Base-by-base conservation (phyloP, 768 basidiomycete species). In the Lentinula guzmanii region DNA sequence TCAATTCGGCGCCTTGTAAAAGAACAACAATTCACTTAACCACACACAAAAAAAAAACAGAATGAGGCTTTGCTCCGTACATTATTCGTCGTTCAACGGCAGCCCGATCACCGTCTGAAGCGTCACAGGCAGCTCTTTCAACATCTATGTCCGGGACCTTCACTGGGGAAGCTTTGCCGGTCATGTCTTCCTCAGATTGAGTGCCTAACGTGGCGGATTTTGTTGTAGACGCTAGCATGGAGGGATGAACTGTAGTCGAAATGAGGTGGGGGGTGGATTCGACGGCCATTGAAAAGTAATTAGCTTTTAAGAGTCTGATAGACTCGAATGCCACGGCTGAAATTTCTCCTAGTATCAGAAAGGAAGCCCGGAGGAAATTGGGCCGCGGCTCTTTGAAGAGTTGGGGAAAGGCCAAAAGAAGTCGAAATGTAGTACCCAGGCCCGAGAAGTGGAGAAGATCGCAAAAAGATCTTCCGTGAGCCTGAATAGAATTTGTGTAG, bases 1-100 rank as follows among this genome's bases (percentile, higher is more conserved):
- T 77, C 75, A 48, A 77, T 64, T 34, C 59, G 66, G 37, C 72
- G 70, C 63, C 76, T 77, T 15, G 15, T 28, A 35, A 5, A 48
- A 5, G n/a, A n/a, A n/a, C n/a, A 31, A 11, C 16, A 39, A 24
- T 8, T 24, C 5, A 4, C 9, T 18, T 9, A 7, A 48, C 45
- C 28, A 28, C 24, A 24, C 28, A 24, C 28, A 28, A 28, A 28
- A 4, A 24, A 50, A 15, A 34, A 37, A 11, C n/a, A 28, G 15
- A 58, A 58, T 1, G 24, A 41, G 18, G 46, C 1, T n/a, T 24
- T 24, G 6, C 21, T 9, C 6, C 59, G 33, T 16, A 60, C 59
- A 60, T n/a, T 48, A 50, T 11, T 21, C 58, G 58, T 50, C 48
- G 43, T 37, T 59, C 58, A 21, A 48, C 39, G 18, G 31, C 35